phyloP scores from a whole-genome alignment of 2,329 filamentous ascomycete genomes.

The Beauveria rudraprayagi region DNA sequence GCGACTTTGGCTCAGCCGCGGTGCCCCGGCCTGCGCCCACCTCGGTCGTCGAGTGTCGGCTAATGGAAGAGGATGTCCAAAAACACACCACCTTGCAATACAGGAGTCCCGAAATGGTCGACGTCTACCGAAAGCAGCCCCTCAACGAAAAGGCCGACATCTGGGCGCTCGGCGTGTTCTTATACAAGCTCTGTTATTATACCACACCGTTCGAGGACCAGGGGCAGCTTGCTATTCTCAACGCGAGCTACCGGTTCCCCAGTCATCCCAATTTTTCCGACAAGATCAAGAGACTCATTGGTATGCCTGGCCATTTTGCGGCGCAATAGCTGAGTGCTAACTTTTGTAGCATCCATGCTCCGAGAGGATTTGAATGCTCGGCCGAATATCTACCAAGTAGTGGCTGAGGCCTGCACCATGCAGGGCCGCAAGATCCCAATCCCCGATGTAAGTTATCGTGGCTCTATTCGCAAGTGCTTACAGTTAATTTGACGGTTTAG shows the following conservation, averaged over 20 bases:
- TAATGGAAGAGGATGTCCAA: slow-evolving; percentile 95
- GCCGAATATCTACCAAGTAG: slow-evolving; percentile 90
- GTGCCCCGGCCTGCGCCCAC: slow-evolving; percentile 75
- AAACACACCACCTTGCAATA: slow-evolving; percentile 97
- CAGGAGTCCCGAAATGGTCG: slow-evolving; percentile 95
- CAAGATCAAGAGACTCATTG: slow-evolving; percentile 79
- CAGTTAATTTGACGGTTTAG: not conserved
- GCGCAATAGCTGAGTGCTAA: slow-evolving; percentile 15
- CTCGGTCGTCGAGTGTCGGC: slow-evolving; percentile 77
- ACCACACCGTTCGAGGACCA: slow-evolving; percentile 98
- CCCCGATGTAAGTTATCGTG: slow-evolving; percentile 61
- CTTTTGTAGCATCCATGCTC: slow-evolving; percentile 69
- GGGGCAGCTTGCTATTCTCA: slow-evolving; percentile 92
- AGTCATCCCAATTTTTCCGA: slow-evolving; percentile 85
- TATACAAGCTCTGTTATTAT: slow-evolving; percentile 99
- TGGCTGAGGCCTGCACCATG: slow-evolving; percentile 82
- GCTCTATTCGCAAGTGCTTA: slow-evolving; percentile 10
- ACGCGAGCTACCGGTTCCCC: slow-evolving; percentile 89
- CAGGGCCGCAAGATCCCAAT: slow-evolving; percentile 80
- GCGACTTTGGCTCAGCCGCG: slow-evolving; percentile 93
- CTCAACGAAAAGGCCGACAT: slow-evolving; percentile 99
- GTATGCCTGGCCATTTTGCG: slow-evolving; percentile 34
- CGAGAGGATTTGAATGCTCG: slow-evolving; percentile 69
- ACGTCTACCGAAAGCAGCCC: slow-evolving; percentile 91
- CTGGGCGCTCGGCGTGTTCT: slow-evolving; percentile 87